Conservation (phyloP, 177 flowering plant species). For the Vitis hybrid region DNA sequence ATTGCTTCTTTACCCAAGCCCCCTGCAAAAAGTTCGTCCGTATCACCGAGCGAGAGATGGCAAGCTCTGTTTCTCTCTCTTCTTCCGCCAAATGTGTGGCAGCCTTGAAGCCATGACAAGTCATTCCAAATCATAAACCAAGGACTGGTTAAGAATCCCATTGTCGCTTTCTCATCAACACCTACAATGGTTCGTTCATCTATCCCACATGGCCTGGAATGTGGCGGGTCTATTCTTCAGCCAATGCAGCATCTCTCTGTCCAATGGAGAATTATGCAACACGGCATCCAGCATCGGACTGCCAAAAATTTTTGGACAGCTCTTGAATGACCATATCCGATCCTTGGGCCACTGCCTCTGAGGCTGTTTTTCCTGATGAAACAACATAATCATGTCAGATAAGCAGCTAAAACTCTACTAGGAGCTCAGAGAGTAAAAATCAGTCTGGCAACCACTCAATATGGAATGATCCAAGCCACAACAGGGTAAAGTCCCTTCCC, state of each 20-base stretch:
- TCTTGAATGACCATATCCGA: conserved; percentile 80
- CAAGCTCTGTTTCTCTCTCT: too few relatives aligned
- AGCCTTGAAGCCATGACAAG: too few relatives aligned
- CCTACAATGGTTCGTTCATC: conserved; percentile 21
- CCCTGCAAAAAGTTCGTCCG: too few relatives aligned
- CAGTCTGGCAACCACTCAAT: too few relatives aligned
- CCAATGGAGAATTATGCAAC: conserved; percentile 48
- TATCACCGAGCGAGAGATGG: too few relatives aligned
- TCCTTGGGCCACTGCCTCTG: conserved; percentile 93
- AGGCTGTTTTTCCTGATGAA: conserved; percentile 78
- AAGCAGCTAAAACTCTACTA: neutral
- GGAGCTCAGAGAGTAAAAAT: neutral
- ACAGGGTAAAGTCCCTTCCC: too few relatives aligned
- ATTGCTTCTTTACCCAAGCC: neutral
- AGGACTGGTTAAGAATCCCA: conserved; percentile 9
- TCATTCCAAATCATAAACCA: neutral
- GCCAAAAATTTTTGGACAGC: conserved; percentile 54
- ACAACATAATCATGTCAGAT: neutral
- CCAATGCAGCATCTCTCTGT: conserved; percentile 90
- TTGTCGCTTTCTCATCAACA: conserved; percentile 10
- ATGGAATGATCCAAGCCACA: too few relatives aligned
- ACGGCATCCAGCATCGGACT: conserved; percentile 92
- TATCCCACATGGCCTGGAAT: conserved; percentile 74
- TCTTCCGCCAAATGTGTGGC: too few relatives aligned
- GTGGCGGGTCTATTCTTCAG: conserved; percentile 69